phyloP scores from a whole-genome alignment of 2,329 filamentous ascomycete species.

The Aspergillus fischeri region DNA sequence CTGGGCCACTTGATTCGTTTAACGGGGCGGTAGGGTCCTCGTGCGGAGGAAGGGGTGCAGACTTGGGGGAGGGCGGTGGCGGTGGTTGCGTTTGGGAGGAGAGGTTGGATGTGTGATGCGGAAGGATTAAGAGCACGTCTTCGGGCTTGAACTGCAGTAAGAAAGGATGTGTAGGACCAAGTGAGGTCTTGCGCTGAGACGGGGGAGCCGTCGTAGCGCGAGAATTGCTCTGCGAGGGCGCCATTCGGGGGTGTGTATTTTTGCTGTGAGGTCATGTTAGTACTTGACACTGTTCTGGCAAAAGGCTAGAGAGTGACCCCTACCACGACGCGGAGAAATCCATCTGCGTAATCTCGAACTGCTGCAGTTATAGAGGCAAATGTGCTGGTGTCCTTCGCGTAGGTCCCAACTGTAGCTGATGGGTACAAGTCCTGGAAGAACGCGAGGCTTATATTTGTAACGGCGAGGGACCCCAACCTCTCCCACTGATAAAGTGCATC shows the following conservation, averaged over 20 bases:
- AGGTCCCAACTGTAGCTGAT: conserved; percentile 49
- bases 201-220: conserved; percentile 28
- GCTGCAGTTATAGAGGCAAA: conserved; percentile 47
- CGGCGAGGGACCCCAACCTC: conserved; percentile 56
- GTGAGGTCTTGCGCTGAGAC: conserved; percentile 38
- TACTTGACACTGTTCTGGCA: neutral
- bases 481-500: conserved; percentile 70
- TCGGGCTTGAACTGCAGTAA: conserved; percentile 26
- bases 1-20: conserved; percentile 22
- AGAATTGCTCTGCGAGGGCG: conserved; percentile 36
- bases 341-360: conserved; percentile 59
- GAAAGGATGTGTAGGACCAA: conserved; percentile 40
- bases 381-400: conserved; percentile 13
- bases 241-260: conserved; percentile 22
- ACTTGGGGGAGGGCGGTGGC: conserved; percentile 8
- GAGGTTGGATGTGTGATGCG: conserved; percentile 12
- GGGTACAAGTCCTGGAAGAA: conserved; percentile 68
- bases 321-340: conserved; percentile 45
- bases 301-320: neutral
- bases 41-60: conserved; percentile 22
- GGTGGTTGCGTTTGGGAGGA: conserved; percentile 18
- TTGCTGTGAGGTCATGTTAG: conserved; percentile 8
- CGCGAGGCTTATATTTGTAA: conserved; percentile 61
- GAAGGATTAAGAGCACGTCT: neutral
- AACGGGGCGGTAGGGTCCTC: conserved; percentile 21